Evolutionary conservation across 2,329 filamentous ascomycete species (phyloP), one percentile per base, ranked within the genome.

Genomic region (Lasiodiplodia hormozganensis): DNA sequence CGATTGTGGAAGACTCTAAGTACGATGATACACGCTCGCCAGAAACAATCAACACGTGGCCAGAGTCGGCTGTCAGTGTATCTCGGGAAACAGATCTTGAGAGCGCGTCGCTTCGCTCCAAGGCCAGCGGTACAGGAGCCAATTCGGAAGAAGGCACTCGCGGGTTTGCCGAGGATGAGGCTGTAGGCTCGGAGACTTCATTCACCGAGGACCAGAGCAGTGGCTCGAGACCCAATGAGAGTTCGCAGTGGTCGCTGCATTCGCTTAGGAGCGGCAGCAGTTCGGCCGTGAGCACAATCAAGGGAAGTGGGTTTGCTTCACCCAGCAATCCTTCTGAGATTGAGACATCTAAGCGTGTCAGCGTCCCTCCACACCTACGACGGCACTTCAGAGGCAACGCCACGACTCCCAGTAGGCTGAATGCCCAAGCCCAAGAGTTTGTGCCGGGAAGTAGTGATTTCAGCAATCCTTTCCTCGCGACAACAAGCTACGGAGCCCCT

Each of bases 351-450:
- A 47, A 14, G 38, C 43, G 10, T 10, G 14, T 18, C 25, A 25
- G n/a, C 11, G 6, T 25, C 14, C 28, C 16, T 34, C 16, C 18
- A 62, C 25, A 34, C 3, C 21, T 14, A 25, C 18, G 10, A n/a
- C 23, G 16, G 4, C 25, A 23, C 10, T 28, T 36, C 12, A 31
- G 18, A 38, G n/a, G 60, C 11, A 52, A 51, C 21, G n/a, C 23
- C 11, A 51, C 49, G 6, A 43, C 43, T 5, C 43, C 65, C 31
- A 60, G 36, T 16, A 51, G 49, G 40, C 40, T 68, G 11, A 68
- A 68, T 25, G 67, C 67, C 7, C 43, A 57, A 16, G 67, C 67
- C 25, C 51, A 56, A 16, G 67, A 68, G 38, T 68, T 68, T 58
- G 58, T 68, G 10, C 67, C 67, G 21, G 21, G 36, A 31, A 3